A percentile compares a stretch with the other conserved stretches of the same genome.
These are phyloP conservation scores for Lotmaria passim DNA, from an alignment of 208 protist genomes.

Conservation along the genomic window DNA sequence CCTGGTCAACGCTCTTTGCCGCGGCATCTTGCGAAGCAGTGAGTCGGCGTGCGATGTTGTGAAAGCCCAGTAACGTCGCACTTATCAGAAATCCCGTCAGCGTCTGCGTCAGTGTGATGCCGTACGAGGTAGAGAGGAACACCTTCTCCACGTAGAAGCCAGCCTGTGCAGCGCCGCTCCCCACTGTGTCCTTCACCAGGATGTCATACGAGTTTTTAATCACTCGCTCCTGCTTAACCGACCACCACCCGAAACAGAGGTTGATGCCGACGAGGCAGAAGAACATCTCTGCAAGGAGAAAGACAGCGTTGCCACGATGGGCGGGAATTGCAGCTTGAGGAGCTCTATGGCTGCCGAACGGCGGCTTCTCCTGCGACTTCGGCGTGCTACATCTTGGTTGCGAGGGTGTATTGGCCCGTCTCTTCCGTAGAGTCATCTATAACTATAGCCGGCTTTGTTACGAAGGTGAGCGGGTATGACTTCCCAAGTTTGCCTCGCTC, in stretches of 20 bases:
- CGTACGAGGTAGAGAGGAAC: slow-evolving; percentile 33
- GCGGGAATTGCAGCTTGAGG: neutral
- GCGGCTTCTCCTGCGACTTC: too few species aligned
- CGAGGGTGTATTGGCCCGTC: too few species aligned
- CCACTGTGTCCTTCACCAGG: neutral
- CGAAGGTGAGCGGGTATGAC: too few species aligned
- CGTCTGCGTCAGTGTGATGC: slow-evolving; percentile 36
- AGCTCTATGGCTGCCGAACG: neutral
- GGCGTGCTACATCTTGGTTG: too few species aligned
- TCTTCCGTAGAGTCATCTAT: too few species aligned
- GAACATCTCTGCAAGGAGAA: slow-evolving; percentile 56
- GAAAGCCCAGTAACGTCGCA: slow-evolving; percentile 15
- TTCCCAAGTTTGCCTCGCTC: too few species aligned
- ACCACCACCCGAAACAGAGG: slow-evolving; percentile 84
- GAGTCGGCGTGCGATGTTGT: slow-evolving; percentile 2
- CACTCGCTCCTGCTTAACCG: slow-evolving; percentile 82
- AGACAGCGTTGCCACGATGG: neutral
- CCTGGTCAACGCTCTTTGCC: neutral
- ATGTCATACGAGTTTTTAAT: slow-evolving; percentile 71
- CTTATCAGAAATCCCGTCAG: slow-evolving; percentile 29
- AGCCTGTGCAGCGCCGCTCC: neutral
- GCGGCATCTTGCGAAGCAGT: neutral
- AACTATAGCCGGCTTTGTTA: too few species aligned
- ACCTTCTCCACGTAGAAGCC: neutral
- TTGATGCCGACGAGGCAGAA: slow-evolving; percentile 79